Conservation (phyloP, 495 filamentous ascomycete species). For the Podospora anserina region DNA sequence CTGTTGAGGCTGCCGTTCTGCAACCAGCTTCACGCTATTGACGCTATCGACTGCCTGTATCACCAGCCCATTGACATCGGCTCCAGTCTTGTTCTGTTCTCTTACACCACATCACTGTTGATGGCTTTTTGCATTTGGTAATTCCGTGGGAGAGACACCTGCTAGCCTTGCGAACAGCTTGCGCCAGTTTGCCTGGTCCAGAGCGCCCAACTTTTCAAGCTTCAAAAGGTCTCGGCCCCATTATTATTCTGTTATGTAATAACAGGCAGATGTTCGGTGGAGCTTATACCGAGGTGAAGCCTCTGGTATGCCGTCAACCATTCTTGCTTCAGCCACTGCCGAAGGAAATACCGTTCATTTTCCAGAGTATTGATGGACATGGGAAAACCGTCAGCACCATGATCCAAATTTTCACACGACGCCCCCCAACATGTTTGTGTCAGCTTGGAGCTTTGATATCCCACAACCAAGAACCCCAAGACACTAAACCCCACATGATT, state of each 20-base stretch:
- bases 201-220: neutral
- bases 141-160: neutral
- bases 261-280: neutral
- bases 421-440: too few relatives aligned
- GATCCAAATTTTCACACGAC: too few relatives aligned
- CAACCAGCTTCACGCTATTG: neutral
- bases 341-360: too few relatives aligned
- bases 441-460: too few relatives aligned
- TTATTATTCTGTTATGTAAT: neutral
- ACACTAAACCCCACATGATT: neutral
- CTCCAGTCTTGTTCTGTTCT: neutral
- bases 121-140: neutral
- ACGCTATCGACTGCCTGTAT: conserved; percentile 2
- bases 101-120: neutral
- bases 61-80: neutral
- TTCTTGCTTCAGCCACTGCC: neutral
- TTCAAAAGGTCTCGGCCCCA: neutral
- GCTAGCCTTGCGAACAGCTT: neutral
- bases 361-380: too few relatives aligned
- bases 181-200: neutral
- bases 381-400: too few relatives aligned
- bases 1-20: neutral
- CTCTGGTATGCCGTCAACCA: neutral
- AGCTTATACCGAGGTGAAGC: neutral
- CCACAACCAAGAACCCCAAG: too few relatives aligned